phyloP scores from a whole-genome alignment of 2,329 filamentous ascomycete genomes.

The Diaporthe aspalathi region DNA sequence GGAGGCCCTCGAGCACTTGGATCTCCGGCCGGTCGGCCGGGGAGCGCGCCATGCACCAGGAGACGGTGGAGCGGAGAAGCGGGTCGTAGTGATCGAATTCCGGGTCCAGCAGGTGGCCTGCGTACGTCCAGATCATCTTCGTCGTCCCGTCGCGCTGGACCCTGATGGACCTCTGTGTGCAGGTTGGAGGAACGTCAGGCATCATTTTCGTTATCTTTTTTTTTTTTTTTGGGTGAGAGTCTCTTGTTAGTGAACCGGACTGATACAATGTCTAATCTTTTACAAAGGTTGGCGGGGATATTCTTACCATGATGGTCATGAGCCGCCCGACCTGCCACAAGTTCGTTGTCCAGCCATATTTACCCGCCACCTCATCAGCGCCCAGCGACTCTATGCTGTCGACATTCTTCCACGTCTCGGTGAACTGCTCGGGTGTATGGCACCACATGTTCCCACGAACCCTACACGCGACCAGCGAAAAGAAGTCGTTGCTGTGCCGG shows the following conservation, averaged over 20 bases:
- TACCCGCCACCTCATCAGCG: slow-evolving; percentile 1
- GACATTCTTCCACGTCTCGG: slow-evolving; percentile 4
- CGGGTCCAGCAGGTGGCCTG: not conserved
- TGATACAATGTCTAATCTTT: too few relatives aligned
- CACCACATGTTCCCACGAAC: slow-evolving; percentile 20
- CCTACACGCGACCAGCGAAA: not conserved
- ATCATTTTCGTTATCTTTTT: too few relatives aligned
- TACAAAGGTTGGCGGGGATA: not conserved
- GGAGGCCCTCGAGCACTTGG: not conserved
- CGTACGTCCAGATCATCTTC: slow-evolving; percentile 4
- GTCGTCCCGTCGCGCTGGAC: not conserved
- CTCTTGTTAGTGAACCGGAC: too few relatives aligned
- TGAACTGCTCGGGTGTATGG: slow-evolving; percentile 29
- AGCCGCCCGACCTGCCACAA: slow-evolving; percentile 24
- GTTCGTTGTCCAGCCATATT: slow-evolving; percentile 28
- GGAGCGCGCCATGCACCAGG: slow-evolving; percentile 21
- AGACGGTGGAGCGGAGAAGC: not conserved
- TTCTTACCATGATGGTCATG: slow-evolving; percentile 25
- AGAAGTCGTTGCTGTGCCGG: too few relatives aligned
- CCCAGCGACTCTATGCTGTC: not conserved
- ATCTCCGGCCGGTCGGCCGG: slow-evolving; percentile 1
- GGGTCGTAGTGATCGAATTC: slow-evolving; percentile 8
- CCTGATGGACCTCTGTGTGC: not conserved
- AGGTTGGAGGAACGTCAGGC: too few relatives aligned
- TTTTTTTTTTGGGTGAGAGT: too few relatives aligned